Percentiles rank a stretch among this genome's conserved stretches.
Conservation (phyloP, 2,329 filamentous ascomycete genomes). For the Cytospora piceicola region DNA sequence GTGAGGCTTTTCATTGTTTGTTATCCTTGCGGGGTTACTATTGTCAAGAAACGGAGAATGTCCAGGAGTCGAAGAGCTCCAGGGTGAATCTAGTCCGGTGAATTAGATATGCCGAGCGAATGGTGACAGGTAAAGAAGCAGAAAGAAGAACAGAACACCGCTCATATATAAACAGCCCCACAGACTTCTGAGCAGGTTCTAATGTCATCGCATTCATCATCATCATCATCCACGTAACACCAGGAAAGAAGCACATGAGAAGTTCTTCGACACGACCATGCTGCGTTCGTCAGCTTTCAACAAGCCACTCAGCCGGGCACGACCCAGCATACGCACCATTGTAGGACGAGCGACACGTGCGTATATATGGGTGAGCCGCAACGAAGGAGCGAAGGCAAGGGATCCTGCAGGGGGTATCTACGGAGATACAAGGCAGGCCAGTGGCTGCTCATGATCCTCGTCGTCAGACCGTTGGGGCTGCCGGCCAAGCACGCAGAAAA, state of each 20-base stretch:
- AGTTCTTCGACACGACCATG: neutral
- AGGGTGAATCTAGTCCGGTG: no score
- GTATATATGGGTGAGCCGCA: neutral
- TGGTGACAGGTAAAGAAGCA: neutral
- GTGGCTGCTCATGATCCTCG: neutral
- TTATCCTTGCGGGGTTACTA: neutral
- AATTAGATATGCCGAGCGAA: neutral
- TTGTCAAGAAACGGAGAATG: neutral
- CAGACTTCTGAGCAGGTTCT: neutral
- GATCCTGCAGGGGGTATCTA: neutral
- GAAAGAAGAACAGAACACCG: neutral
- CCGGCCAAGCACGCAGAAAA: conserved; percentile 5
- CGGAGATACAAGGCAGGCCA: neutral
- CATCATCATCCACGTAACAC: neutral
- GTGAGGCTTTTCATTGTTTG: conserved; percentile 17
- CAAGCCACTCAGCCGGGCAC: conserved; percentile 1
- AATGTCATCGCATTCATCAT: neutral
- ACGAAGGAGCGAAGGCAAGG: neutral
- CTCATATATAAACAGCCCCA: neutral
- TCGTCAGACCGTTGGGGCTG: neutral
- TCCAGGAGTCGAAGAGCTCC: no score
- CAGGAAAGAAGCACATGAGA: neutral
- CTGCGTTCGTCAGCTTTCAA: neutral
- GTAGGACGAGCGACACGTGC: neutral
- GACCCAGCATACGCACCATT: neutral